Evolutionary conservation across 2,329 filamentous ascomycete genomes (phyloP), one percentile per base, ranked within the genome.

Genomic region (Fusarium scirpi): DNA sequence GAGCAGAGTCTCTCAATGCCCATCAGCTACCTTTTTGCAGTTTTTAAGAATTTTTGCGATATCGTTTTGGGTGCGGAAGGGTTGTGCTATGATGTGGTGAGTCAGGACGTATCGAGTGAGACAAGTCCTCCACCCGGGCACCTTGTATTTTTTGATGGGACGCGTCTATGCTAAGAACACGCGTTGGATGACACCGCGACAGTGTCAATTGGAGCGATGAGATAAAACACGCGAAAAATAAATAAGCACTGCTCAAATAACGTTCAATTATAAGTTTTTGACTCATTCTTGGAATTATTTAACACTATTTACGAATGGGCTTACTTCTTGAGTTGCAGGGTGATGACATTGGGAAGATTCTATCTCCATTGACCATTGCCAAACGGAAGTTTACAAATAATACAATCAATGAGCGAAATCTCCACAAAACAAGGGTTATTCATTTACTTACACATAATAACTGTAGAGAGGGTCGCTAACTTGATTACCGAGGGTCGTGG

Each of bases 1-100:
- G 46, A 49, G 46, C 46, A 49, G 10, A 24, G 46, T 49, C 46
- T 49, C 46, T 32, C 29, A 49, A 0, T 24, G 46, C 46, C 46
- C 2, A 24, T 49, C 46, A 49, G 20, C 2, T 48, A 22, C 24
- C 7, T 49, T 49, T 49, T 49, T 49, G n/a, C 27, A 22, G 1
- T 16, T 48, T 22, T 22, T 8, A 6, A 30, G 7, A 2, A 18
- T 18, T 48, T 48, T 22, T 1, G 8, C 20, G 4, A 30, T 30
- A 11, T 8, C 3, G 2, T 48, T 12, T 22, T n/a, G 18, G 1
- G 10, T 10, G 18, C 6, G 18, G 18, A 11, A n/a, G 34, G 34
- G 34, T n/a, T 38, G 24, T 46, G 15, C 15, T 8, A 8, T 9
- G 7, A 11, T 16, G 25, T 29, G 13, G 4, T 47, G 0, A 11